A percentile compares a stretch with the other conserved stretches of the same genome.
Evolutionary conservation across 164 flowering plant genomes (phyloP).

Genomic region (Warburgia ugandensis): DNA sequence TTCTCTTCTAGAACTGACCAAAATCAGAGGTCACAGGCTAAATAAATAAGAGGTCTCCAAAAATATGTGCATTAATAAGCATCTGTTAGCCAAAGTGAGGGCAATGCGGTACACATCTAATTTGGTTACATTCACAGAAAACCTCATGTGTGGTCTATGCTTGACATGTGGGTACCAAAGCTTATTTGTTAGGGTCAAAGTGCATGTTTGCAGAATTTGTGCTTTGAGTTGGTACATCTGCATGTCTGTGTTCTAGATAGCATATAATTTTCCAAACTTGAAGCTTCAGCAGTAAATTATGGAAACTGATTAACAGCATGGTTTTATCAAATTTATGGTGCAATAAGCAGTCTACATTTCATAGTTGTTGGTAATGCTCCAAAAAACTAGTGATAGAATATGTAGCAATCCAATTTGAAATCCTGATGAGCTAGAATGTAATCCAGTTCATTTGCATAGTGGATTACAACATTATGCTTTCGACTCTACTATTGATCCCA

Average conservation of each 20-base stretch:
- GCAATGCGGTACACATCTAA: no score
- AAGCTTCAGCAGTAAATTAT: not conserved
- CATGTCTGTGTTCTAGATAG: no score
- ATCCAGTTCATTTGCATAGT: slow-evolving; percentile 3
- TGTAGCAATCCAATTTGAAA: slow-evolving; percentile 10
- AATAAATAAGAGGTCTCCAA: no score
- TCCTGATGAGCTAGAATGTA: slow-evolving; percentile 10
- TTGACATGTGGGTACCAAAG: not conserved
- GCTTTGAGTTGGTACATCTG: no score
- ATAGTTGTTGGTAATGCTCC: slow-evolving; percentile 14
- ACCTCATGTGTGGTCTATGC: not conserved
- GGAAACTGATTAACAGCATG: slow-evolving; percentile 1
- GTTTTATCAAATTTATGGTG: not conserved
- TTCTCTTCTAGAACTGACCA: no score
- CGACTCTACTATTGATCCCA: slow-evolving; percentile 2
- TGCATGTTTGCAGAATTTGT: not conserved
- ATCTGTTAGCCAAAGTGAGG: no score
- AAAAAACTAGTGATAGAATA: slow-evolving; percentile 3
- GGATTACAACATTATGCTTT: slow-evolving; percentile 3
- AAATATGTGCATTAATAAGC: no score
- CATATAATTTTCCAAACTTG: not conserved
- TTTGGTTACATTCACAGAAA: not conserved
- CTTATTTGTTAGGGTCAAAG: not conserved
- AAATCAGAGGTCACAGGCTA: no score
- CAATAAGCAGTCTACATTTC: not conserved